Evolutionary conservation across 164 flowering plant species (phyloP).

Genomic region (Sextonia rubra): DNA sequence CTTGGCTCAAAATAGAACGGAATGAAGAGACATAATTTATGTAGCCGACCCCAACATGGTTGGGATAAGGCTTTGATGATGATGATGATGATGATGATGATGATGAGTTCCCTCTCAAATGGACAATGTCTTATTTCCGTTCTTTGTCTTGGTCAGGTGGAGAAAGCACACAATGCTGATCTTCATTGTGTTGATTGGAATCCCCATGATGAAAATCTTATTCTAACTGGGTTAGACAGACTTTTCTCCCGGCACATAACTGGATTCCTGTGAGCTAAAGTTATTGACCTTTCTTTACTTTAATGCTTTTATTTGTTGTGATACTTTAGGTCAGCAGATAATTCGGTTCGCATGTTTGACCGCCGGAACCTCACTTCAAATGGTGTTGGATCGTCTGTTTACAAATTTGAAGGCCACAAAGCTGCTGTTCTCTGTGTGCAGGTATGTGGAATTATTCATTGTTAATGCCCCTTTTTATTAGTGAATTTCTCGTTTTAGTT

Average conservation of each 20-base stretch:
- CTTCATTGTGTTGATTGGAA: conserved; percentile 99
- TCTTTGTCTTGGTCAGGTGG: conserved; percentile 47
- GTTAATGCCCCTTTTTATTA: neutral
- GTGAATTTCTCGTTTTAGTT: neutral
- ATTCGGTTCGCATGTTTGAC: conserved; percentile 86
- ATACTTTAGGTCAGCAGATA: conserved; percentile 86
- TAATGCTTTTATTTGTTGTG: neutral
- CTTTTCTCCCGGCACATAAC: neutral
- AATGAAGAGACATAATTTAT: too few relatives aligned
- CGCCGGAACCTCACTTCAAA: conserved; percentile 75
- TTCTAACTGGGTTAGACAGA: conserved; percentile 77
- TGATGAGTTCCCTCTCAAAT: neutral
- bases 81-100: neutral
- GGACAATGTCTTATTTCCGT: too few relatives aligned
- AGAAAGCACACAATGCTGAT: conserved; percentile 93
- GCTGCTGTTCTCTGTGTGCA: conserved; percentile 94
- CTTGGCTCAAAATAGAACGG: too few relatives aligned
- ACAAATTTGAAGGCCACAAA: conserved; percentile 77
- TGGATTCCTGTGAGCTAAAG: neutral
- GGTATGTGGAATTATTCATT: conserved; percentile 27
- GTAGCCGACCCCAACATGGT: too few relatives aligned
- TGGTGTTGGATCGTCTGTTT: conserved; percentile 74
- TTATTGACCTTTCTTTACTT: neutral
- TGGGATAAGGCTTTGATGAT: too few relatives aligned
- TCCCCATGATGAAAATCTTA: conserved; percentile 77